phyloP scores from a whole-genome alignment of 2,329 filamentous ascomycete species.

The Phyllosticta ampelicida region DNA sequence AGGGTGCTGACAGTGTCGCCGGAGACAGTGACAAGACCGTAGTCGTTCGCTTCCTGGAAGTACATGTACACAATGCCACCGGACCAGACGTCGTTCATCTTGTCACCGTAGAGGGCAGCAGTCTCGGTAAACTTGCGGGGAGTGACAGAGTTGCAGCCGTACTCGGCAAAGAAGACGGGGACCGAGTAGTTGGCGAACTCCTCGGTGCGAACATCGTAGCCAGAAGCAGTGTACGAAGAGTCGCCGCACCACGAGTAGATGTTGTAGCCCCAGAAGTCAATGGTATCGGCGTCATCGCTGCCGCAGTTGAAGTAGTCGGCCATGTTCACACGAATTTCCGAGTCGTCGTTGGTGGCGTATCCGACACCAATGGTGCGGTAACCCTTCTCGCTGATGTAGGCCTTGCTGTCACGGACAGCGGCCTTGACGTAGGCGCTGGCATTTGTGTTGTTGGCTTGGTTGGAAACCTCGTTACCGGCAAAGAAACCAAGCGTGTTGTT shows the following conservation, averaged over 20 bases:
- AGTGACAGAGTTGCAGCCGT: conserved; percentile 74
- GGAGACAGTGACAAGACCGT: conserved; percentile 60
- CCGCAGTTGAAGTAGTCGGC: conserved; percentile 95
- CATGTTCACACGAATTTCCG: conserved; percentile 67
- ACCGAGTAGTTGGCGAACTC: conserved; percentile 87
- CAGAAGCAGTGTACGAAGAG: conserved; percentile 64
- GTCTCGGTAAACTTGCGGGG: conserved; percentile 81
- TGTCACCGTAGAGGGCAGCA: conserved; percentile 59
- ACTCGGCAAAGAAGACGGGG: conserved; percentile 96
- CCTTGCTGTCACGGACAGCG: conserved; percentile 90
- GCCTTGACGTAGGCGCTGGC: conserved; percentile 96
- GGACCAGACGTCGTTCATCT: conserved; percentile 84
- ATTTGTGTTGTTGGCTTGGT: conserved; percentile 75
- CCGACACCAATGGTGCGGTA: conserved; percentile 78
- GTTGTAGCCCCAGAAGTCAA: conserved; percentile 99
- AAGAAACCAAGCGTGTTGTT: conserved; percentile 95
- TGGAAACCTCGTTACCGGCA: conserved; percentile 94
- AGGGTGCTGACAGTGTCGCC: conserved; percentile 54
- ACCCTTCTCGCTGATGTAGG: conserved; percentile 72
- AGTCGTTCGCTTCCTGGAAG: conserved; percentile 84
- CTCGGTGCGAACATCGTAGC: conserved; percentile 69
- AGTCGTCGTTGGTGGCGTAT: conserved; percentile 92
- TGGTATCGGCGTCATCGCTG: conserved; percentile 45
- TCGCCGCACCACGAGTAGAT: conserved; percentile 98
- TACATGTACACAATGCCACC: conserved; percentile 99